Conservation (phyloP, 139 green algal genomes). For the Tetraselmis chui region DNA sequence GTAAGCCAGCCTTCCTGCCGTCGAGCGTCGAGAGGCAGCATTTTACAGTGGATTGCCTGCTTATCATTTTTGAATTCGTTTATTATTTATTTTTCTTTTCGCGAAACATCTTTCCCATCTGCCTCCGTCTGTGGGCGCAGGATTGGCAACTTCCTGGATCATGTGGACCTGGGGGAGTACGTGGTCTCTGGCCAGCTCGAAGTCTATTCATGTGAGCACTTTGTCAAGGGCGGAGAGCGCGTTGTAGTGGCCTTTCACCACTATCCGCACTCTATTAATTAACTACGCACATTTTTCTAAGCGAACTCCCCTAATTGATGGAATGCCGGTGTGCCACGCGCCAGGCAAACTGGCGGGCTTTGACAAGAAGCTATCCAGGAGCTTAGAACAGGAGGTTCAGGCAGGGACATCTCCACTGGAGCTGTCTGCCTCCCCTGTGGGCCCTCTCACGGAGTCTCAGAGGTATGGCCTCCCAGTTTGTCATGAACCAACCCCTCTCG, state of each 20-base stretch:
- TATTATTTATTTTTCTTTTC: not conserved
- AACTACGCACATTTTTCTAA: not conserved
- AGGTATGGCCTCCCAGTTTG: slow-evolving; percentile 38
- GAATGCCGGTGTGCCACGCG: not conserved
- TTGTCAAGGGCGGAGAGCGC: not conserved
- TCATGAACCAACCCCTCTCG: no score
- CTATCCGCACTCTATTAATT: not conserved
- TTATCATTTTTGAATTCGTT: not conserved
- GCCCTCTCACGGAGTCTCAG: slow-evolving; percentile 62
- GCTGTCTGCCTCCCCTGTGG: slow-evolving; percentile 81
- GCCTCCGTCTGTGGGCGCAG: slow-evolving; percentile 28
- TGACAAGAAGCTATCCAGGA: slow-evolving; percentile 93
- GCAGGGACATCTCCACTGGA: slow-evolving; percentile 51
- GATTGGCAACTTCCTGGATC: slow-evolving; percentile 79
- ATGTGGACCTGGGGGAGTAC: slow-evolving; percentile 84
- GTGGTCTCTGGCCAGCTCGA: slow-evolving; percentile 82
- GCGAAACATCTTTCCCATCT: not conserved
- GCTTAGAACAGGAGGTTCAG: slow-evolving; percentile 84
- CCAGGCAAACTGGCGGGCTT: slow-evolving; percentile 93
- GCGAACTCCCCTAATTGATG: not conserved
- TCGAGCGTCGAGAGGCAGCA: not conserved
- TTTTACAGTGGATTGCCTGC: not conserved
- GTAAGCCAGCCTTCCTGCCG: slow-evolving; percentile 26
- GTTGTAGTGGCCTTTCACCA: not conserved
- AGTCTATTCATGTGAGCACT: slow-evolving; percentile 83